These are phyloP conservation scores for Trypanosoma lewisi DNA, from an alignment of 208 protist species.

Conservation along the genomic window DNA sequence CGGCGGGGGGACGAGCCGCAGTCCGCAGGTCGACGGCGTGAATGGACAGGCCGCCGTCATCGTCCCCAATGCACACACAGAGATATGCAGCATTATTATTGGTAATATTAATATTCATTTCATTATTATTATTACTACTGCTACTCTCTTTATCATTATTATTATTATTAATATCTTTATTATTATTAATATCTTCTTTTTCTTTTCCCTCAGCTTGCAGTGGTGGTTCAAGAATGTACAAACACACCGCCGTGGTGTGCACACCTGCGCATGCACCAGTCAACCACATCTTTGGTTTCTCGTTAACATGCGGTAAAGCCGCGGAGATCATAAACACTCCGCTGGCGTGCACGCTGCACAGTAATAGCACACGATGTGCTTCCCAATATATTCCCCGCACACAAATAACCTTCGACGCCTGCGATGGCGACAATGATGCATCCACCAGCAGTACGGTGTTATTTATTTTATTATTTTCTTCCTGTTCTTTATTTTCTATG, in stretches of 20 bases:
- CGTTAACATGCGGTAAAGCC: neutral
- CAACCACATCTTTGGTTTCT: neutral
- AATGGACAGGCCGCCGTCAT: slow-evolving; percentile 8
- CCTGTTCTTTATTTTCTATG: neutral
- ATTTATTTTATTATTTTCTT: neutral
- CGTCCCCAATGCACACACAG: slow-evolving; percentile 16
- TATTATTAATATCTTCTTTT: neutral
- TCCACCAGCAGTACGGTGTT: neutral
- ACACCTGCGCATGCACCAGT: slow-evolving; percentile 1
- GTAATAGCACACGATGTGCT: neutral
- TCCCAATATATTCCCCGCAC: slow-evolving; percentile 7
- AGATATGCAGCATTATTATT: slow-evolving; percentile 4
- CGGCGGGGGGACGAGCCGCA: neutral
- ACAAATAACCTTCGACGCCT: slow-evolving; percentile 16
- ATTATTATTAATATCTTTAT: neutral
- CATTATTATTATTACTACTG: slow-evolving; percentile 1
- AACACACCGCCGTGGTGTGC: slow-evolving; percentile 13
- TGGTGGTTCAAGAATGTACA: neutral
- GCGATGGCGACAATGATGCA: slow-evolving; percentile 1
- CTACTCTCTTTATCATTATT: neutral
- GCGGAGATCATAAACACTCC: slow-evolving; percentile 14
- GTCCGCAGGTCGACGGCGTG: neutral
- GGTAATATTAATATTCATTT: neutral
- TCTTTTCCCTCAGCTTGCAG: neutral
- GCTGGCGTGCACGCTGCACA: slow-evolving; percentile 18